A percentile compares a stretch with the other conserved stretches of the same genome.
Conservation (phyloP, 805 yeast genomes). For the Kregervanrija fluxuum region DNA sequence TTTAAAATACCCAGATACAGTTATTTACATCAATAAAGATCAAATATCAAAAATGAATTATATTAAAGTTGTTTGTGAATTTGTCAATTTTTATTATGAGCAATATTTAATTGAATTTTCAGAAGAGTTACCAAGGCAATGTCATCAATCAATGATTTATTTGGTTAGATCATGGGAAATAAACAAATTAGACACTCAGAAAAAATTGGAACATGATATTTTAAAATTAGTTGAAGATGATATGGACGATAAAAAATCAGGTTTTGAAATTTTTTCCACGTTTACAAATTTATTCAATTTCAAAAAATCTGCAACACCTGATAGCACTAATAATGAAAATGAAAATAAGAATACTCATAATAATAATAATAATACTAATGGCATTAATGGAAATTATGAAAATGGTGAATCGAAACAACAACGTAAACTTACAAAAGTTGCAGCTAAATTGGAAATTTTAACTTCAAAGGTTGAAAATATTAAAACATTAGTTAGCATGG, state of each 20-base stretch:
- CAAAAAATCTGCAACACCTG: conserved; percentile 10
- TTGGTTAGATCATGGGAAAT: conserved; percentile 35
- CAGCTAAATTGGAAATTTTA: conserved; percentile 74
- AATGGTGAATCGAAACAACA: conserved; percentile 15
- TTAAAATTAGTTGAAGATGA: conserved; percentile 26
- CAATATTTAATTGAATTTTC: conserved; percentile 28
- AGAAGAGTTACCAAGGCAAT: conserved; percentile 27
- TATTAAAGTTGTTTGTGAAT: conserved; percentile 21
- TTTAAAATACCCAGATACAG: conserved; percentile 23
- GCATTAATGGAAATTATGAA: conserved; percentile 6
- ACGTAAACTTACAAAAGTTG: conserved; percentile 49
- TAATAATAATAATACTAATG: conserved; percentile 16
- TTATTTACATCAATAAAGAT: conserved; percentile 2
- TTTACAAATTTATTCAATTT: conserved; percentile 56
- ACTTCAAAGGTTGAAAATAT: conserved; percentile 69
- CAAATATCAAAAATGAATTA: conserved; percentile 22
- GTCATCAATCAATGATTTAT: conserved; percentile 22
- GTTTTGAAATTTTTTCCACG: conserved; percentile 49
- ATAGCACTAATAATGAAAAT: conserved; percentile 14
- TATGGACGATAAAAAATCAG: conserved; percentile 21
- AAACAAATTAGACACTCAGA: conserved; percentile 29
- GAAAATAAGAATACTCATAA: conserved; percentile 24
- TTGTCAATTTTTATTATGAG: conserved; percentile 30
- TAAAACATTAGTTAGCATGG: conserved; percentile 71
- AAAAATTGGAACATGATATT: conserved; percentile 33